phyloP scores from a whole-genome alignment of 1,284 basidiomycete species.

The Tilletia horrida region DNA sequence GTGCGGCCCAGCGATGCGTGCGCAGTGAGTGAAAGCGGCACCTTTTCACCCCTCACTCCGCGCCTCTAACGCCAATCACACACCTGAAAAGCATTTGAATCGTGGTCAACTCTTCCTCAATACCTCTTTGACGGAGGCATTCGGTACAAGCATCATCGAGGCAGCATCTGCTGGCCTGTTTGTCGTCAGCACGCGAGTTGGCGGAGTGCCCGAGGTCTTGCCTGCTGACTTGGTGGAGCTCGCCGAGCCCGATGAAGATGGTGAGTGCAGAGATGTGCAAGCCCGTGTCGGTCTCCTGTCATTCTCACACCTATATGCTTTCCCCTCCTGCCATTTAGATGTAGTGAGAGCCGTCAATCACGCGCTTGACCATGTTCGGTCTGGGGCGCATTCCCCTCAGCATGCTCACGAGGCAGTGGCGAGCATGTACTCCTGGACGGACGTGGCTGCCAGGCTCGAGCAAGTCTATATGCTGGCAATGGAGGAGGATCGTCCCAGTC shows the following conservation, averaged over 20 bases:
- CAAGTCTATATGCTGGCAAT: slow-evolving; percentile 73
- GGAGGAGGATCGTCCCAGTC: slow-evolving; percentile 68
- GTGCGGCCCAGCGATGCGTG: slow-evolving; percentile 77
- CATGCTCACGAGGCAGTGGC: slow-evolving; percentile 74
- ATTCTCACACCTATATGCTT: background rate
- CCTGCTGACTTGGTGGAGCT: slow-evolving; percentile 92
- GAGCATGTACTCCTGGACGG: slow-evolving; percentile 81
- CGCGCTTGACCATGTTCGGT: slow-evolving; percentile 70
- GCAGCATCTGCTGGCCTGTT: slow-evolving; percentile 92
- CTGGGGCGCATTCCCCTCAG: slow-evolving; percentile 71
- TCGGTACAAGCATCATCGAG: slow-evolving; percentile 93
- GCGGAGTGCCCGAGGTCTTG: slow-evolving; percentile 91
- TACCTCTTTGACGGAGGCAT: slow-evolving; percentile 91
- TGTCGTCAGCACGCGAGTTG: slow-evolving; percentile 88
- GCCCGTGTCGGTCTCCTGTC: background rate
- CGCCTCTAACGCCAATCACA: background rate
- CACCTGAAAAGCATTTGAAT: slow-evolving; percentile 66
- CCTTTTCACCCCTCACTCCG: background rate
- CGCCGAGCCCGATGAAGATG: slow-evolving; percentile 79
- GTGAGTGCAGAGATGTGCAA: slow-evolving; percentile 53
- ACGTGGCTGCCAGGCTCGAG: slow-evolving; percentile 78
- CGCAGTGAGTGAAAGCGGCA: slow-evolving; percentile 62
- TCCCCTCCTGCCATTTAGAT: slow-evolving; percentile 63
- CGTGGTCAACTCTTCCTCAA: slow-evolving; percentile 89
- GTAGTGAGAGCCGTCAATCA: slow-evolving; percentile 76